These are phyloP conservation scores for Tolypocladium album DNA, from an alignment of 2,329 filamentous ascomycete species.

Conservation along the genomic window DNA sequence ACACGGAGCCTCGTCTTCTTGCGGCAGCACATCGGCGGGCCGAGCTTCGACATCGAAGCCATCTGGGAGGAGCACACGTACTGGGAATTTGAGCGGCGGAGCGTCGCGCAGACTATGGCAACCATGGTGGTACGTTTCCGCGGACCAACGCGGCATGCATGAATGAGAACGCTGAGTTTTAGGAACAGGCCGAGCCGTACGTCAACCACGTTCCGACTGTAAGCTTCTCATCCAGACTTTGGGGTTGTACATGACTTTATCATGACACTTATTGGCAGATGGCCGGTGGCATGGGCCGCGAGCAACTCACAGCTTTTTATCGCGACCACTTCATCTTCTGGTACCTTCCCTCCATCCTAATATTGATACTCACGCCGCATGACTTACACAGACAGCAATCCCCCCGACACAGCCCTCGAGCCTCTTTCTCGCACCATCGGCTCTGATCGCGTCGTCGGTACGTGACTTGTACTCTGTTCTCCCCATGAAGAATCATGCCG, in stretches of 20 bases:
- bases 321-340: conserved; percentile 58
- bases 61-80: conserved; percentile 71
- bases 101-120: conserved; percentile 60
- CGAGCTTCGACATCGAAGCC: conserved; percentile 60
- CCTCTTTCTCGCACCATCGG: conserved; percentile 60
- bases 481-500: no score
- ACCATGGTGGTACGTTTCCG: conserved; percentile 54
- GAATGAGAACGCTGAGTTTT: background rate
- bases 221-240: background rate
- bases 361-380: background rate
- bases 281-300: conserved; percentile 58
- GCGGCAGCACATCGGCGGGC: conserved; percentile 51
- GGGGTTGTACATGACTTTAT: background rate
- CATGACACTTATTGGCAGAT: conserved; percentile 18
- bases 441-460: conserved; percentile 50
- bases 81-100: conserved; percentile 57
- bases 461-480: background rate
- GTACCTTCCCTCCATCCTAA: background rate
- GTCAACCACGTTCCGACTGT: conserved; percentile 65
- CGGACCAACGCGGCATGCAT: background rate
- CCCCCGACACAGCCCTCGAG: conserved; percentile 51
- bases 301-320: conserved; percentile 56
- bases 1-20: conserved; percentile 54
- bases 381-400: conserved; percentile 37
- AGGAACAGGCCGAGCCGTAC: conserved; percentile 46